phyloP scores from a whole-genome alignment of 2,329 filamentous ascomycete genomes.

The Seiridium unicorne region DNA sequence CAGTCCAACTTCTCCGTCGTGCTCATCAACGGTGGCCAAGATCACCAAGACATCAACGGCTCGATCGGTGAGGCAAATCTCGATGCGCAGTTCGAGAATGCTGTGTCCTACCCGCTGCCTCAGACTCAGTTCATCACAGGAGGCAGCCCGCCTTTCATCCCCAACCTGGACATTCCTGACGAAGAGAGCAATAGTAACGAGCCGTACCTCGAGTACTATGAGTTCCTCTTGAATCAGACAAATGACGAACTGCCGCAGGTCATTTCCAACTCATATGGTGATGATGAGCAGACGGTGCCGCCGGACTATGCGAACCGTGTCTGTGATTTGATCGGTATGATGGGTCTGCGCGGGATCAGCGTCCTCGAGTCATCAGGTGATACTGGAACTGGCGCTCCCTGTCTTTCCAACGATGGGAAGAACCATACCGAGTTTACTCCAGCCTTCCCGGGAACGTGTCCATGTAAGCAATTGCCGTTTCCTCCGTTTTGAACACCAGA shows the following conservation, averaged over 20 bases:
- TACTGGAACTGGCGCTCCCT: slow-evolving; percentile 31
- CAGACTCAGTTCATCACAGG: slow-evolving; percentile 30
- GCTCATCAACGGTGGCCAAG: slow-evolving; percentile 35
- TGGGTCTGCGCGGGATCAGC: slow-evolving; percentile 4
- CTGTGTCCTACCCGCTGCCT: slow-evolving; percentile 27
- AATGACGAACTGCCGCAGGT: slow-evolving; percentile 47
- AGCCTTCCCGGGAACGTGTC: slow-evolving; percentile 31
- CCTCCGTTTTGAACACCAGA: background rate
- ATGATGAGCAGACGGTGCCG: slow-evolving; percentile 29
- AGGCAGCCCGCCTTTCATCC: slow-evolving; percentile 28
- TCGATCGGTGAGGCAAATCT: slow-evolving; percentile 25
- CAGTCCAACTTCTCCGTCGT: slow-evolving; percentile 41
- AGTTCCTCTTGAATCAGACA: slow-evolving; percentile 44
- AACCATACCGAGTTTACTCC: slow-evolving; percentile 37
- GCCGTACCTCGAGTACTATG: slow-evolving; percentile 54
- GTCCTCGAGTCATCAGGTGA: slow-evolving; percentile 7
- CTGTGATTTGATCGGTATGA: slow-evolving; percentile 22
- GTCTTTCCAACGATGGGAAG: slow-evolving; percentile 51
- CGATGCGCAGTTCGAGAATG: slow-evolving; percentile 28
- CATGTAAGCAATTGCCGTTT: slow-evolving; percentile 11
- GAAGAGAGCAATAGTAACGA: slow-evolving; percentile 44
- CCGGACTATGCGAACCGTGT: slow-evolving; percentile 21
- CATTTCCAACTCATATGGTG: slow-evolving; percentile 47
- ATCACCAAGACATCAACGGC: slow-evolving; percentile 30
- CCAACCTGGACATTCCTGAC: slow-evolving; percentile 17